Base-by-base conservation (phyloP, 257 asterid genomes). In the Ophiorrhiza pumila region DNA sequence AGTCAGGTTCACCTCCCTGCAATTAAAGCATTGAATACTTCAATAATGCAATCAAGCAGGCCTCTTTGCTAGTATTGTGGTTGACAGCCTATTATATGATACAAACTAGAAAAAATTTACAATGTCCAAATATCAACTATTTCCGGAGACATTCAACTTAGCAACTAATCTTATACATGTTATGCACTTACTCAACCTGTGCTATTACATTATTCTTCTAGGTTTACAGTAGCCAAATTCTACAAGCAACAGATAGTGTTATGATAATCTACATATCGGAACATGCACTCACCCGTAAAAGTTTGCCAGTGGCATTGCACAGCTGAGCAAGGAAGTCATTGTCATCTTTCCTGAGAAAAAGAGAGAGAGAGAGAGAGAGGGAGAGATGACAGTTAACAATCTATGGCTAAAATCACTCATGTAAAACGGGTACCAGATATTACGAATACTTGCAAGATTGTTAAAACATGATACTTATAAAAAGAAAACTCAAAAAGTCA, bases 1-100 rank as follows among this genome's bases (percentile, higher is more conserved):
- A 81, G 76, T 94, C 98, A 0, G 99, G 98, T 77, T 94, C 99
- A 14, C 99, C 99, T 43, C 99, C 99, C 99, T 94, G 75, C 8
- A 74, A 1, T 11, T 20, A 17, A 1, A 4, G 39, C 27, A 27
- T 34, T 9, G 15, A 43, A 18, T 53, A 22, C 1, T 43, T 18
- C 53, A 42, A 42, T 65, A 12, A 27, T 35, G 23, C 55, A 1
- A 39, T 43, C 64, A 52, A 5, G 23, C n/a, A 46, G 22, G 4
- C 7, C 2, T 32, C 4, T 1, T 37, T 63, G 23, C 43, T 1
- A 14, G 25, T 15, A 60, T 60, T 34, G 20, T n/a, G 25, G 22
- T 15, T 29, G 8, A 17, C 15, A 13, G 14, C 29, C 12, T 27
- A 34, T 35, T 8, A 22, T 35, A 35, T 18, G 3, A 67, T 0